Percentiles rank a stretch among this genome's conserved stretches.
Conservation (phyloP, 495 filamentous ascomycete species). For the Daldinia bambusicola region DNA sequence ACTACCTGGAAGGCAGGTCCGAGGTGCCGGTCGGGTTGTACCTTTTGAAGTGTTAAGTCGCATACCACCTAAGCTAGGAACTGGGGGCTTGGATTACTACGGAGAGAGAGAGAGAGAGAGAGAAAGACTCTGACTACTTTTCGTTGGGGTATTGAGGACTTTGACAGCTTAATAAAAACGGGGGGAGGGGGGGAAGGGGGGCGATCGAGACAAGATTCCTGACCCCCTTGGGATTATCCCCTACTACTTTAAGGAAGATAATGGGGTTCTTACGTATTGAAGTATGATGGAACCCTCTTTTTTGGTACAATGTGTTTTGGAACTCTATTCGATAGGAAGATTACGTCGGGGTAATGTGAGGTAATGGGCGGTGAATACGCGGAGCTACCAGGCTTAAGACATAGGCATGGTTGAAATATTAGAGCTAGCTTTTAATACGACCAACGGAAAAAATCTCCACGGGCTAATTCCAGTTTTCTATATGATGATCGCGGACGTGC, state of each 20-base stretch:
- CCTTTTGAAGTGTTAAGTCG: constrained; percentile 27
- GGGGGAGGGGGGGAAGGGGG: not conserved
- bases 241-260: too few relatives aligned
- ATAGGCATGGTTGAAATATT: not conserved
- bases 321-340: constrained; percentile 3
- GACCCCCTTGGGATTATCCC: too few relatives aligned
- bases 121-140: too few relatives aligned
- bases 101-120: too few relatives aligned
- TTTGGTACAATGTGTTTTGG: constrained; percentile 30
- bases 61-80: not conserved
- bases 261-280: not conserved
- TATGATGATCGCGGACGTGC: not conserved
- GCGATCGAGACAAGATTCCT: not conserved
- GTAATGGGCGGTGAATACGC: not conserved
- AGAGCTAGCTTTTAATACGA: not conserved
- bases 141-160: too few relatives aligned
- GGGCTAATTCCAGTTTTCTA: not conserved
- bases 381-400: not conserved
- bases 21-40: constrained; percentile 28
- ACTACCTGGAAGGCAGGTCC: constrained; percentile 11
- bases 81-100: not conserved
- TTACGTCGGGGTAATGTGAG: not conserved
- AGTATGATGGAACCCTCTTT: constrained; percentile 13
- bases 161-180: too few relatives aligned
- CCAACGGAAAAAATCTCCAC: not conserved